Conservation (phyloP, 192 early-diverging fungal species). For the Cetraspora pellucida region DNA sequence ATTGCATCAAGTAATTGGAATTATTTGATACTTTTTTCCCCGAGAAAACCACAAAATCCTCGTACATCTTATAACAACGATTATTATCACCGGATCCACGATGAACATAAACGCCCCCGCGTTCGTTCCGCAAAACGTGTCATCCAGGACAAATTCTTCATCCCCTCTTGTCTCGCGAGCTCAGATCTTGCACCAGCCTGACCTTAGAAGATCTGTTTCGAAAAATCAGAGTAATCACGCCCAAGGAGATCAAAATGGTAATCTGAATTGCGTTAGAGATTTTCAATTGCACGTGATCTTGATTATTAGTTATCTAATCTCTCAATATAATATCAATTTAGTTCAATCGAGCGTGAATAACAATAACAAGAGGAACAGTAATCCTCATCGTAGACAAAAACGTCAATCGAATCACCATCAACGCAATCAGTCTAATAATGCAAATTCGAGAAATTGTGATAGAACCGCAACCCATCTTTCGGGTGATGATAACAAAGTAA, state of each 20-base stretch:
- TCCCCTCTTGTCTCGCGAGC: background rate
- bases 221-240: background rate
- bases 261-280: background rate
- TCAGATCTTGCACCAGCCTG: constrained; percentile 27
- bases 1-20: constrained; percentile 34
- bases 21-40: constrained; percentile 29
- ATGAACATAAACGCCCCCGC: constrained; percentile 30
- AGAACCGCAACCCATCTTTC: too few species aligned
- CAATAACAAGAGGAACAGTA: background rate
- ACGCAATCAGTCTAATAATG: background rate
- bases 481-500: background rate
- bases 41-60: constrained; percentile 25
- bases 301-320: too few species aligned
- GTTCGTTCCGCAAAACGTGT: constrained; percentile 16
- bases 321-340: background rate
- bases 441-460: background rate
- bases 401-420: constrained; percentile 2
- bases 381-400: background rate
- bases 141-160: background rate
- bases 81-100: background rate
- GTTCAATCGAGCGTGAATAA: background rate
- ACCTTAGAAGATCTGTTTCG: background rate
- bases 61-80: constrained; percentile 7
- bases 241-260: constrained; percentile 15
- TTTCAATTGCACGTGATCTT: background rate